A percentile compares a stretch with the other conserved stretches of the same genome.
These are phyloP conservation scores for Puccinia hordei DNA, from an alignment of 1,284 basidiomycete species.

Conservation along the genomic window DNA sequence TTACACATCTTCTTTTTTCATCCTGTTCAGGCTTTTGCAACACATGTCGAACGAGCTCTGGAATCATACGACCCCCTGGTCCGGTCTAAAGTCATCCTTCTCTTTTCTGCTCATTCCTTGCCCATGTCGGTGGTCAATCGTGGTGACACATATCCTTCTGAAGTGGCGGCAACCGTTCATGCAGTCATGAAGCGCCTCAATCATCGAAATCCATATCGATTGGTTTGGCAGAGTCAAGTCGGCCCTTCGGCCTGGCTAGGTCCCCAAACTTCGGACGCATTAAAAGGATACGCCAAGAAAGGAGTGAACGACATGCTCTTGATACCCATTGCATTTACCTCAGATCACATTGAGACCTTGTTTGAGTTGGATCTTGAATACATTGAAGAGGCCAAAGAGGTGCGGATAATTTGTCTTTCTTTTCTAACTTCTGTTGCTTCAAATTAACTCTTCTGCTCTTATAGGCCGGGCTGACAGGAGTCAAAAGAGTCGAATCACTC, in stretches of 20 bases:
- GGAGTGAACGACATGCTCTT: conserved; percentile 85
- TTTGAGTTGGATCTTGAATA: conserved; percentile 94
- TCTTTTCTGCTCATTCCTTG: conserved; percentile 97
- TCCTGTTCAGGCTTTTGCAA: conserved; percentile 74
- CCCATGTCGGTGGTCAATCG: conserved; percentile 97
- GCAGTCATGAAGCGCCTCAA: conserved; percentile 83
- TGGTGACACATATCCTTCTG: conserved; percentile 93
- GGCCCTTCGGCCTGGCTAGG: conserved; percentile 98
- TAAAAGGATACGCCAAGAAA: conserved; percentile 86
- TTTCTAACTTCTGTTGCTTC: conserved; percentile 39
- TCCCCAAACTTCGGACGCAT: conserved; percentile 85
- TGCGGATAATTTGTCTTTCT: conserved; percentile 60
- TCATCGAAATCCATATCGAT: conserved; percentile 78
- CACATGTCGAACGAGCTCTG: conserved; percentile 82
- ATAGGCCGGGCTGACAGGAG: conserved; percentile 80
- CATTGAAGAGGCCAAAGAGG: conserved; percentile 83
- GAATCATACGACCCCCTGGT: conserved; percentile 72
- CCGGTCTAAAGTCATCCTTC: conserved; percentile 75
- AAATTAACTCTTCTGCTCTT: conserved; percentile 33
- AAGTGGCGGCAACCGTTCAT: conserved; percentile 89
- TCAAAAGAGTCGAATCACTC: conserved; percentile 88
- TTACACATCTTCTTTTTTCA: neutral
- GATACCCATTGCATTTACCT: conserved; percentile 96
- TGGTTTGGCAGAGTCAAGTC: conserved; percentile 98
- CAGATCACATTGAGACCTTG: conserved; percentile 97